Evolutionary conservation across 139 green algal species (phyloP), one percentile per base, ranked within the genome.

Genomic region (Tetradesmus obliquus): DNA sequence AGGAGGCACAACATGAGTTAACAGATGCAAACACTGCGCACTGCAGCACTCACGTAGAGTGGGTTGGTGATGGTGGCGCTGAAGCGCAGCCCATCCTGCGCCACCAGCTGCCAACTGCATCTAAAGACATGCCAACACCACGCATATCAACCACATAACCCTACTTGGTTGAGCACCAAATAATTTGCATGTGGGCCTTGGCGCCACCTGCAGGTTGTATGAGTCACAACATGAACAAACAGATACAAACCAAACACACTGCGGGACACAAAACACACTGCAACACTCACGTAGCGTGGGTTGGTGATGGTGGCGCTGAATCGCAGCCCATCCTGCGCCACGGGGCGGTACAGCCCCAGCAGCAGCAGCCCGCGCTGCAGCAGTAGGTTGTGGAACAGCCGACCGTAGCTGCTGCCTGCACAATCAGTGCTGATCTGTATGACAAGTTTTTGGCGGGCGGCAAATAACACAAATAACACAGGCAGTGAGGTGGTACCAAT

Each of bases 331-430:
- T 62, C 66, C 15, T 92, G 83, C 1, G 57, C 7, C 54, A 92
- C 90, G 0, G 69, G 57, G n/a, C 90, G 79, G 84, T 90, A 90
- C 71, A 92, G 55, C 13, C 90, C 90, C 90, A 92, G 90, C 17
- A 82, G 66, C 90, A 92, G 71, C 84, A 92, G 51, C 10, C 66
- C 15, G 1, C 71, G 71, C 9, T 81, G 3, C 53, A 32, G 45
- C 55, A 92, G 83, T 84, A 90, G 71, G 4, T 90, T 51, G 20
- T 92, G 90, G 54, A 89, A 92, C 60, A 86, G 89, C 5, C 58
- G 17, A 0, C 71, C 24, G 69, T 92, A 92, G 2, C 15, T 71
- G 3, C 17, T 84, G 66, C 82, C 82, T 7, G 10, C 7, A 17
- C 32, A 55, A 9, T 79, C n/a, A 19, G 55, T 82, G 19, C 22